phyloP scores from a whole-genome alignment of 495 filamentous ascomycete genomes.

The Podospora comata region DNA sequence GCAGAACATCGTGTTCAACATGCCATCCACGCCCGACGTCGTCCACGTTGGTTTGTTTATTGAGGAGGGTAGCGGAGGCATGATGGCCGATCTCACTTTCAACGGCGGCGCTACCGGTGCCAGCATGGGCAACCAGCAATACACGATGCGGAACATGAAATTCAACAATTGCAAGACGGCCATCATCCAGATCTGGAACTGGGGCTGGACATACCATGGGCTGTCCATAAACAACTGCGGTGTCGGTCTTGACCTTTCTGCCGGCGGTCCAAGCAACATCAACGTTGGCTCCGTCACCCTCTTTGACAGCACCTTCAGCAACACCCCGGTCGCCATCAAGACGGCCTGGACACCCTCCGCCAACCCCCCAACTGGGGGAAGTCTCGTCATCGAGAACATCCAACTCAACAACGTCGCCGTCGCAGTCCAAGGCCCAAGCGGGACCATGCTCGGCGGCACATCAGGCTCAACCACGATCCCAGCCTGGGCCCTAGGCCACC shows the following conservation, averaged over 20 bases:
- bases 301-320: constrained; percentile 71
- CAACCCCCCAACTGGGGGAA: constrained; percentile 48
- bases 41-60: constrained; percentile 73
- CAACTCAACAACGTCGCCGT: constrained; percentile 56
- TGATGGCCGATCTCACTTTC: constrained; percentile 62
- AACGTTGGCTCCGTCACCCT: constrained; percentile 56
- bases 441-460: constrained; percentile 56
- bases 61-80: constrained; percentile 66
- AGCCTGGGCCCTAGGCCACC: constrained; percentile 48
- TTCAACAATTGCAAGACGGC: constrained; percentile 61
- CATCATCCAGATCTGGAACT: constrained; percentile 54
- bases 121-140: constrained; percentile 75
- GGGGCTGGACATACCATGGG: constrained; percentile 56
- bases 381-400: constrained; percentile 65
- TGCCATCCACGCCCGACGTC: constrained; percentile 56
- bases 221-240: constrained; percentile 65
- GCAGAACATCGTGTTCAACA: constrained; percentile 73
- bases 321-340: constrained; percentile 64
- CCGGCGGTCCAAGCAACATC: constrained; percentile 43
- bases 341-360: constrained; percentile 58
- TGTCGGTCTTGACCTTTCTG: constrained; percentile 71
- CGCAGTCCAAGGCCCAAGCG: constrained; percentile 55
- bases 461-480: constrained; percentile 51
- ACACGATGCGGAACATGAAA: constrained; percentile 69
- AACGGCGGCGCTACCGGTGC: constrained; percentile 67